Base-by-base conservation (phyloP, 495 filamentous ascomycete genomes). In the Xylaria venustula region DNA sequence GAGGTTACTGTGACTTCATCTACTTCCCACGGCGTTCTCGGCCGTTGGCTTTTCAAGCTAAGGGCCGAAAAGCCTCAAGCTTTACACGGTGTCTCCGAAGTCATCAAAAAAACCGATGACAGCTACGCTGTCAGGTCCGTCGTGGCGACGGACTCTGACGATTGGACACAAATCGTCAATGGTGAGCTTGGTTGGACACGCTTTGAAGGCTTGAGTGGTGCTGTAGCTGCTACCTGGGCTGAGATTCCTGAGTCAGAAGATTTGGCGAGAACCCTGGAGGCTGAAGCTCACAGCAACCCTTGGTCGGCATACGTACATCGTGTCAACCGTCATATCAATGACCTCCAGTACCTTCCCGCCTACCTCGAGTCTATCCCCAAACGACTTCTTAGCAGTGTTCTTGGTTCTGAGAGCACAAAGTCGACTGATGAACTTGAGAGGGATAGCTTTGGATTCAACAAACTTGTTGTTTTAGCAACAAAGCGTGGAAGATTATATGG, bases 391-490 rank as follows among this genome's bases (percentile, higher is more conserved):
- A 83, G 83, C 62, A 90, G 86, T 61, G 80, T 96, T n/a, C 50
- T 90, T 23, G 84, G 83, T 46, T 80, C 77, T 1, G 82, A 84
- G 40, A 71, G 66, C 17, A 70, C 70, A 7, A 52, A 60, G 6
- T 70, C 79, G 4, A 79, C 82, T n/a, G 86, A 84, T 15, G 75
- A 64, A 26, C 76, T 88, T 32, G 77, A 80, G 12, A 77, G 88
- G 12, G 91, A 97, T 68, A 86, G 82, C 68, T 98, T 97, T 70
- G 94, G 93, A 26, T 90, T 96, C 68, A 83, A 87, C 60, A 96
- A 95, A 72, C 76, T 93, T 32, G 83, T 88, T 7, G 79, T 97
- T 61, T 80, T 95, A 45, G 93, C 90, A 7, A 97, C 93, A 7
- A 81, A 86, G 59, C 85, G 85, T 56, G 93, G 93, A 8, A 85